Evolutionary conservation across 306 rosid species (phyloP), one percentile per base, ranked within the genome.

Genomic region (Citrullus amarus): DNA sequence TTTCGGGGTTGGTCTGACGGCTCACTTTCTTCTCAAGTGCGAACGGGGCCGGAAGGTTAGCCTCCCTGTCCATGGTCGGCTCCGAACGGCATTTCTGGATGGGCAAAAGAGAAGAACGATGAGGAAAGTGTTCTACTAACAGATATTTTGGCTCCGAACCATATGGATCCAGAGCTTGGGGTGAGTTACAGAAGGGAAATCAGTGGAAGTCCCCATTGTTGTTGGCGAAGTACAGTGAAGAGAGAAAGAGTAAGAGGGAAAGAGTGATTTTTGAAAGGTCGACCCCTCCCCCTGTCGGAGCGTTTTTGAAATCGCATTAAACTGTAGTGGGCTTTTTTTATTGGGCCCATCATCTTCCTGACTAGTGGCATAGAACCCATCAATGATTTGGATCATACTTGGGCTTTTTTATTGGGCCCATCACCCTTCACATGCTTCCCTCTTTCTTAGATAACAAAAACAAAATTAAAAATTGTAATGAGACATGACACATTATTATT

Each of bases 61-160:
- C 87, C 93, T 90, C 91, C 97, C 97, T 87, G 86, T 92, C 94
- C 98, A 93, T 93, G 86, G 91, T 77, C 48, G 76, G 80, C 81
- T 77, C 84, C 83, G 85, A 92, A 83, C 88, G 84, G 90, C 93
- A 90, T 90, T 82, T 85, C 91, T 82, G 71, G 59, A 62, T 34
- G 62, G 72, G 9, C 51, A 46, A 81, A 75, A 55, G 38, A 78
- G 59, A 62, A 54, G 61, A 34, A 53, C 22, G 15, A 74, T 32
- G 78, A 74, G 16, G 62, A 30, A 74, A 74, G 25, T 36, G 30
- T 54, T 74, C 62, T 9, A 18, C 5, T 51, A 9, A 41, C 38
- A 70, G 36, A 57, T 9, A 48, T n/a, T 30, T 41, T 39, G 15
- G 61, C 17, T 66, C 41, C 65, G 18, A 59, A 68, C 7, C 43